These are phyloP conservation scores for Spinellus fusiger DNA, from an alignment of 192 early-diverging fungal species.

Conservation along the genomic window DNA sequence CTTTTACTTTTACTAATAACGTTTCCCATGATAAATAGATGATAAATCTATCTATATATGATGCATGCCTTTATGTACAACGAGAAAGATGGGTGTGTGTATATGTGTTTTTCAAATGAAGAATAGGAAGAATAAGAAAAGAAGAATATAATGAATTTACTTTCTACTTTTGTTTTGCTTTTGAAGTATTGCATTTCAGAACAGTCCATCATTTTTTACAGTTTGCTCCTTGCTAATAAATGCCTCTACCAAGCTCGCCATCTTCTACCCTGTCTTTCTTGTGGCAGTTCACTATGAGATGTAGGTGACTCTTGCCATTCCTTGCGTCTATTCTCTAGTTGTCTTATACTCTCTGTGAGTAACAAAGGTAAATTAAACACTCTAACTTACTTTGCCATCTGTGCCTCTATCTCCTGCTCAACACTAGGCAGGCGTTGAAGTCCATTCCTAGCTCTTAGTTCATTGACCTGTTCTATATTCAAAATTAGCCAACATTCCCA, in stretches of 20 bases:
- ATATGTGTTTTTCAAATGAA: neutral
- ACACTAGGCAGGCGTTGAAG: slow-evolving; percentile 24
- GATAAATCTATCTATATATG: too few species aligned
- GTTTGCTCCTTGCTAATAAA: neutral
- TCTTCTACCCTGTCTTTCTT: neutral
- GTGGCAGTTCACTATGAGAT: neutral
- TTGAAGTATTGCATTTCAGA: too few species aligned
- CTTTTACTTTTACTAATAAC: too few species aligned
- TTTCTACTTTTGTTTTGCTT: neutral
- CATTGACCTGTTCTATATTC: slow-evolving; percentile 25
- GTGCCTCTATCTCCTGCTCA: slow-evolving; percentile 30
- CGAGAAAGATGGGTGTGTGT: neutral
- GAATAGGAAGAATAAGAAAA: neutral
- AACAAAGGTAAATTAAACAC: neutral
- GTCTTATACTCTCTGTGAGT: neutral
- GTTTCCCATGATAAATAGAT: too few species aligned
- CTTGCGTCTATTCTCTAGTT: slow-evolving; percentile 23
- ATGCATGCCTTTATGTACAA: neutral
- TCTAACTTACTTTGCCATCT: slow-evolving; percentile 23
- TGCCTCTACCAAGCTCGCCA: neutral
- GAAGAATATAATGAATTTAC: neutral
- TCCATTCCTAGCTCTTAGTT: slow-evolving; percentile 15
- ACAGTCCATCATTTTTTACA: neutral
- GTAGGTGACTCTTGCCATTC: slow-evolving; percentile 24
- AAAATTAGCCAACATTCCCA: neutral